phyloP scores from a whole-genome alignment of 495 filamentous ascomycete genomes.

The Cryomyces antarcticus region DNA sequence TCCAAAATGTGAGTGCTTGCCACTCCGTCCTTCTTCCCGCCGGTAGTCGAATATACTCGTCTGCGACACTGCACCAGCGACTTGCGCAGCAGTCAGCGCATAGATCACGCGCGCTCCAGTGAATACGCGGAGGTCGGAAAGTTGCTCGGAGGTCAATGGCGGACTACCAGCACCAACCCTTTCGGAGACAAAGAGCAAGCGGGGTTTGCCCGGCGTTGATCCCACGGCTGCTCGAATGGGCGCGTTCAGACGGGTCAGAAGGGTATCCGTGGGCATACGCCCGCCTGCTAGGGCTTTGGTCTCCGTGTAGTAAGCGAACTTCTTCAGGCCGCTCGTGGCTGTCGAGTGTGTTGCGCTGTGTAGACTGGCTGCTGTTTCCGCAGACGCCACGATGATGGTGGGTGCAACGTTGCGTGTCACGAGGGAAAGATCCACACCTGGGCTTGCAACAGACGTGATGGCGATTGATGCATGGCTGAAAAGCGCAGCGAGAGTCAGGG shows the following conservation, averaged over 20 bases:
- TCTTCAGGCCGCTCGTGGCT: constrained; percentile 29
- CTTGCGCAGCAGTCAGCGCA: constrained; percentile 57
- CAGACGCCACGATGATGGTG: constrained; percentile 64
- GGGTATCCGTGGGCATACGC: constrained; percentile 45
- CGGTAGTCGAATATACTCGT: constrained; percentile 79
- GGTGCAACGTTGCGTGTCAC: constrained; percentile 57
- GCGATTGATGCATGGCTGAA: constrained; percentile 70
- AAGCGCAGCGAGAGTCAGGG: constrained; percentile 62
- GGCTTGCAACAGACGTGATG: constrained; percentile 66
- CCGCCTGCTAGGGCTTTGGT: constrained; percentile 48
- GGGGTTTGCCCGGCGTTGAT: constrained; percentile 48
- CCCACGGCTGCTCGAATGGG: constrained; percentile 39
- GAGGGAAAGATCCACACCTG: constrained; percentile 43
- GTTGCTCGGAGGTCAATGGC: constrained; percentile 36
- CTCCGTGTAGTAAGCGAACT: constrained; percentile 47
- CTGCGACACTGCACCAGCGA: constrained; percentile 71
- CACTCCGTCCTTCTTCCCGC: constrained; percentile 22
- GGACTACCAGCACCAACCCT: constrained; percentile 29
- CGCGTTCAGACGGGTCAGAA: constrained; percentile 42
- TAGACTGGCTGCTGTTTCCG: constrained; percentile 46
- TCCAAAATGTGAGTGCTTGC: constrained; percentile 53
- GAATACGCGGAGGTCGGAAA: constrained; percentile 64
- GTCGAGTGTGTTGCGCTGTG: constrained; percentile 33
- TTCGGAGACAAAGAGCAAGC: constrained; percentile 50
- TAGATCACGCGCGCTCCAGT: constrained; percentile 68